phyloP scores from a whole-genome alignment of 768 basidiomycete species.

The Amanita polypyramis region DNA sequence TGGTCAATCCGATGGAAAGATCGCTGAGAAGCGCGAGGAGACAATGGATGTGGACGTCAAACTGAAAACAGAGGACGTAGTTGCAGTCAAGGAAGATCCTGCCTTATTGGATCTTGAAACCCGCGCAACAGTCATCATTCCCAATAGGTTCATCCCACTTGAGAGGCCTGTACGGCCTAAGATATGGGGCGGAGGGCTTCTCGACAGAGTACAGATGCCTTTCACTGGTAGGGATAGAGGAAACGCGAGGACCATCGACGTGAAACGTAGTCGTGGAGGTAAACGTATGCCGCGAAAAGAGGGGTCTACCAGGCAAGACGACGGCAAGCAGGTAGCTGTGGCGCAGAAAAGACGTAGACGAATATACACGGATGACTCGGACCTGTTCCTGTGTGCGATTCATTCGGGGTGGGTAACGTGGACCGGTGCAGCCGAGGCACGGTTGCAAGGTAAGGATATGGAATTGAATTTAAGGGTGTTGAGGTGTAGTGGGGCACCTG shows the following conservation, averaged over 20 bases:
- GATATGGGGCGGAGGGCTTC: conserved; percentile 64
- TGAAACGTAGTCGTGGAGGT: background rate
- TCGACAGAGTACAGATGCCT: conserved; percentile 15
- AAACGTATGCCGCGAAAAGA: background rate
- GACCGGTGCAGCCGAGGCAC: conserved; percentile 29
- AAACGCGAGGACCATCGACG: background rate
- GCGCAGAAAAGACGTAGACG: conserved; percentile 12
- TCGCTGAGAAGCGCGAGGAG: conserved; percentile 5
- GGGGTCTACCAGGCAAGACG: background rate
- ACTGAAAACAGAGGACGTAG: conserved; percentile 9
- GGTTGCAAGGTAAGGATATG: conserved; percentile 28
- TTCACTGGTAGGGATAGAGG: background rate
- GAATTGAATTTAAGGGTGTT: conserved; percentile 5
- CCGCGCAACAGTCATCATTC: conserved; percentile 46
- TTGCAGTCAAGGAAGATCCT: conserved; percentile 9
- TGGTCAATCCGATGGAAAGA: conserved; percentile 11
- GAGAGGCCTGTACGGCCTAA: conserved; percentile 41
- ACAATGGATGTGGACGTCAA: conserved; percentile 9
- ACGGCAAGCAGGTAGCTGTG: conserved; percentile 1
- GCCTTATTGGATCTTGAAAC: conserved; percentile 31
- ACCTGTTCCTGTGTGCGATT: conserved; percentile 56
- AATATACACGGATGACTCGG: conserved; percentile 73
- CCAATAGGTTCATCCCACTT: conserved; percentile 45
- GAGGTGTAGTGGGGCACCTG: conserved; percentile 16
- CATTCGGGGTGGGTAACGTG: conserved; percentile 52